phyloP scores from a whole-genome alignment of 345 rosid species.

The Cardamine resedifolia region DNA sequence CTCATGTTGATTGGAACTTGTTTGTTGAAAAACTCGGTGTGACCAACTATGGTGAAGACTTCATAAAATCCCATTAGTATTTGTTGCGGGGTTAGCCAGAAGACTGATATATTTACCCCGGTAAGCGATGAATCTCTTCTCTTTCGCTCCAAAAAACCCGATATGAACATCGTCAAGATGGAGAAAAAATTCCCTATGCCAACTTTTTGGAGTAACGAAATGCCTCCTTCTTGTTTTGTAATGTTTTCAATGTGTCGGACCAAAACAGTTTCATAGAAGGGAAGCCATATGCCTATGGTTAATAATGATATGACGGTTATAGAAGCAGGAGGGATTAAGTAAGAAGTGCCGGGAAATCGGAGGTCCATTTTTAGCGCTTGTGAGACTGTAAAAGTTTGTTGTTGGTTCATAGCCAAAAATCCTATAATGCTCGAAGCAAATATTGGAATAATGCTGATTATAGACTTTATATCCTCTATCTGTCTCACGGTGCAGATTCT shows the following conservation, averaged over 20 bases:
- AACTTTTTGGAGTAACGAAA: constrained; percentile 60
- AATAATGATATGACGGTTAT: constrained; percentile 37
- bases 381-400: constrained; percentile 41
- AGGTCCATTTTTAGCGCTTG: constrained; percentile 53
- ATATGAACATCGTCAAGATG: constrained; percentile 46
- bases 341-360: constrained; percentile 36
- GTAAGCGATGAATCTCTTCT: constrained; percentile 39
- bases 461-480: constrained; percentile 46
- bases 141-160: constrained; percentile 49
- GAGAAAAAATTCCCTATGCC: constrained; percentile 54
- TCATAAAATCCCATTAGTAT: constrained; percentile 55
- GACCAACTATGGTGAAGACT: constrained; percentile 61
- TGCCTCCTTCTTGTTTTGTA: constrained; percentile 48
- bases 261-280: constrained; percentile 45
- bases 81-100: constrained; percentile 67
- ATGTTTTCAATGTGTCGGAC: constrained; percentile 36
- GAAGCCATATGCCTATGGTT: constrained; percentile 42
- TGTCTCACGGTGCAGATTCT: constrained; percentile 42
- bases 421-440: constrained; percentile 44
- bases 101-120: constrained; percentile 42
- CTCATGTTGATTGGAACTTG: constrained; percentile 66
- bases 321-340: constrained; percentile 51
- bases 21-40: constrained; percentile 60
- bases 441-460: constrained; percentile 48
- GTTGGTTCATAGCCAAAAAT: constrained; percentile 47